Base-by-base conservation (phyloP, 306 rosid genomes). In the Prunus fruticosa region DNA sequence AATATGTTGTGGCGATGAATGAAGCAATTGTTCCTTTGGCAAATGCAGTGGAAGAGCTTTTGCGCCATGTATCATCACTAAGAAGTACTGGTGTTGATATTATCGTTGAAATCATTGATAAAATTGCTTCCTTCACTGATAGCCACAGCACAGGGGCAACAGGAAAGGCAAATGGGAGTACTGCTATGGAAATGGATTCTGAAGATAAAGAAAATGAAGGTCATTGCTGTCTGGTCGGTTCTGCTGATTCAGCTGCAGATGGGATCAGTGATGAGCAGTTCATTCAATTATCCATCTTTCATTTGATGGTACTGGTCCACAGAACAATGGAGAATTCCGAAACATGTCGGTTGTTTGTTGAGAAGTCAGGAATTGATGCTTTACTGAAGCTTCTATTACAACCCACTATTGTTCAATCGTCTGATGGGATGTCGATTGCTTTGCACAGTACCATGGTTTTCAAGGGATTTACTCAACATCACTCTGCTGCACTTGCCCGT, bases 401-500 rank as follows among this genome's bases (percentile, higher is more conserved):
- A 50, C 94, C 97, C 15, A 82, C 89, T 53, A 86, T 94, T 81
- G 91, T 92, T 51, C 98, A 94, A 78, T 94, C 96, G 66, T 87
- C 96, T 41, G 97, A 94, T 81, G 98, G 98, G 79, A 94, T 88
- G 96, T 87, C 98, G 67, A 87, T 94, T 88, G 96, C 98, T 79
- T 75, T 94, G 32, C 98, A 94, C 68, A 90, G 98, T 85, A 94
- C 97, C 68, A 94, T 94, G 98, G 98, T 94, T 51, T 94, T 94
- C 83, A 94, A 94, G 81, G 93, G 94, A 56, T 94, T 94, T 49
- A 87, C 98, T 32, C 98, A 94, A 69, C 96, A 94, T 87, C 98
- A 94, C 80, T 91, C 98, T 28, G 87, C 89, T 68, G 86, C 91
- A 53, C 84, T 94, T 77, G 96, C 97, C 54, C 93, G 81, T 30